Percentiles rank a stretch among this genome's conserved stretches.
Conservation (phyloP, 306 rosid genomes). For the Prunus mira region DNA sequence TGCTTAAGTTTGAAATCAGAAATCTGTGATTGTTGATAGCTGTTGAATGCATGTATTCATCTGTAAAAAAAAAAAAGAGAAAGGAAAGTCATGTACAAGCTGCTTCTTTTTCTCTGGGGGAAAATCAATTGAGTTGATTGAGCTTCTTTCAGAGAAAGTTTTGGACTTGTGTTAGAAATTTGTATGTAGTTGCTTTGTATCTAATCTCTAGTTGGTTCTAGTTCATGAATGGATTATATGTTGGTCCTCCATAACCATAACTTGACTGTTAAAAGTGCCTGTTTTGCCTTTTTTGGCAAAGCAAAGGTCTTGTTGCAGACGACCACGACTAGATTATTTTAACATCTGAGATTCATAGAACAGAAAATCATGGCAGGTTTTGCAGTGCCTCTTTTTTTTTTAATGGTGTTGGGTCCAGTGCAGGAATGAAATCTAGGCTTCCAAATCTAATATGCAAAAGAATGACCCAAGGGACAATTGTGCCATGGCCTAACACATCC, state of each 20-base stretch:
- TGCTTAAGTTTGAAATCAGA: constrained; percentile 29
- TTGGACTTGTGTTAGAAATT: constrained; percentile 24
- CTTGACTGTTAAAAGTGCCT: no score
- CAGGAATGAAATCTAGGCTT: background rate
- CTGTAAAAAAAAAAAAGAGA: constrained; percentile 54
- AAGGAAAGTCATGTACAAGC: constrained; percentile 50
- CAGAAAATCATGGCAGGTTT: background rate
- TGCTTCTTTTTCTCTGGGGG: constrained; percentile 23
- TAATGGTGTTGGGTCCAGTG: background rate
- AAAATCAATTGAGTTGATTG: constrained; percentile 28
- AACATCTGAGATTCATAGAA: background rate
- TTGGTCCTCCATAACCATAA: background rate
- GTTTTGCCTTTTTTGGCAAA: no score
- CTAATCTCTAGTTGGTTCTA: background rate
- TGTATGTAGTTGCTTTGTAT: background rate
- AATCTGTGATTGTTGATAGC: constrained; percentile 38
- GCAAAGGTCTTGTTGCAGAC: no score
- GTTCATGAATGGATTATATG: background rate
- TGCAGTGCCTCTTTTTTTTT: no score
- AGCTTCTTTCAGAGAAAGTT: constrained; percentile 10
- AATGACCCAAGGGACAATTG: background rate
- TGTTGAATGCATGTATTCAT: constrained; percentile 48
- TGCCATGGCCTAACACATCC: background rate
- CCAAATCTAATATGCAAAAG: background rate
- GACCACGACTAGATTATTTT: no score